A percentile compares a stretch with the other conserved stretches of the same genome.
Conservation (phyloP, 352 stramenopile genomes). For the Thalassiosira mediterranea region DNA sequence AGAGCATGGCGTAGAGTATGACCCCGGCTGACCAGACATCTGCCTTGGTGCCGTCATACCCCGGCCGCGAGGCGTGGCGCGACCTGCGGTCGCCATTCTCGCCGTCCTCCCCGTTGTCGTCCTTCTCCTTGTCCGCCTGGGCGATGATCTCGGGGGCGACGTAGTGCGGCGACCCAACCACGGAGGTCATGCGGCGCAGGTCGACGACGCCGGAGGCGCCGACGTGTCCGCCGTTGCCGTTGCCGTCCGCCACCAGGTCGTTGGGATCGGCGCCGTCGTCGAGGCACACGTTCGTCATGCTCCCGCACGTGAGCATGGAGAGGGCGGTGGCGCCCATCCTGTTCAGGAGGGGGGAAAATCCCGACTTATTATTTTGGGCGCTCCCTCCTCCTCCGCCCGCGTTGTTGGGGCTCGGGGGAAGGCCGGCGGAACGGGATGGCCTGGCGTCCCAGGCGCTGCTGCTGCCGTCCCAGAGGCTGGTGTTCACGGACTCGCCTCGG, state of each 20-base stretch:
- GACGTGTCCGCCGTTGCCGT: conserved; percentile 2
- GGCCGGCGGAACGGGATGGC: conserved; percentile 1
- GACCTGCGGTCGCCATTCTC: conserved; percentile 9
- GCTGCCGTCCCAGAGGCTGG: conserved; percentile 45
- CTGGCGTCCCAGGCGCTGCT: conserved; percentile 3
- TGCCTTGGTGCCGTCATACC: conserved; percentile 91
- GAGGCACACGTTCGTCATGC: conserved; percentile 63
- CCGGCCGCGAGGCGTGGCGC: conserved; percentile 41
- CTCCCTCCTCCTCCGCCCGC: conserved; percentile 14
- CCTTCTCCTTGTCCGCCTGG: conserved; percentile 59
- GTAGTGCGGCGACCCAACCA: conserved; percentile 96
- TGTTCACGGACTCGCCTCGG: conserved; percentile 19
- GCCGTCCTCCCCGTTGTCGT: conserved; percentile 22
- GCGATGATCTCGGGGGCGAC: conserved; percentile 94
- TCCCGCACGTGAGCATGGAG: conserved; percentile 76
- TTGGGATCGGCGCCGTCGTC: conserved; percentile 27
- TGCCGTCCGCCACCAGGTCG: conserved; percentile 37
- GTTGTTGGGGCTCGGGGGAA: conserved; percentile 43
- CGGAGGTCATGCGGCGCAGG: conserved; percentile 87
- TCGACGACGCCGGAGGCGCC: conserved; percentile 17
- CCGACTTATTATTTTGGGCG: too few relatives aligned
- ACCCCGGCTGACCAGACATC: conserved; percentile 98
- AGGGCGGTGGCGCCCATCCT: conserved; percentile 57
- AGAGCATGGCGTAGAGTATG: conserved; percentile 96
- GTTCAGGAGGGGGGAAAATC: conserved; percentile 42